phyloP scores from a whole-genome alignment of 2,329 filamentous ascomycete genomes.

The Colletotrichum tropicale region DNA sequence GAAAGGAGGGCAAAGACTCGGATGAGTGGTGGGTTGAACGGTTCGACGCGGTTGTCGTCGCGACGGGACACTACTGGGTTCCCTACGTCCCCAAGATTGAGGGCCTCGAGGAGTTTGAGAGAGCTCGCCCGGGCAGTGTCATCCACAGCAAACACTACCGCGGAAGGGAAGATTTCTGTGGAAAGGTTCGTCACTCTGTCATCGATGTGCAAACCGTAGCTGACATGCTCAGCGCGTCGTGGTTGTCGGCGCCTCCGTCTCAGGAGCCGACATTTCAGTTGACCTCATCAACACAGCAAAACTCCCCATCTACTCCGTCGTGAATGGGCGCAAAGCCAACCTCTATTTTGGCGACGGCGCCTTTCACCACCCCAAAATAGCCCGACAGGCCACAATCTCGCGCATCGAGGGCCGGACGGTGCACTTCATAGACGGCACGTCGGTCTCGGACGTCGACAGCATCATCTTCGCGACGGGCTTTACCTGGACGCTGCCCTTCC shows the following conservation, averaged over 20 bases:
- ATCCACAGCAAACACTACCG: conserved; percentile 61
- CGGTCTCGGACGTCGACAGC: conserved; percentile 58
- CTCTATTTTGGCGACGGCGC: conserved; percentile 63
- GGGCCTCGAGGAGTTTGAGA: conserved; percentile 53
- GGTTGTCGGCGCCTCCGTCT: conserved; percentile 68
- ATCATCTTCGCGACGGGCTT: conserved; percentile 73
- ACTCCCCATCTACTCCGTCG: conserved; percentile 56
- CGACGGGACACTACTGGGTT: conserved; percentile 64
- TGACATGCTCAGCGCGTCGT: conserved; percentile 53
- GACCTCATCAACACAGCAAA: conserved; percentile 51
- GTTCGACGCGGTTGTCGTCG: conserved; percentile 67
- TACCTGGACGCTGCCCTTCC: conserved; percentile 66
- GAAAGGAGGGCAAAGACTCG: conserved; percentile 36
- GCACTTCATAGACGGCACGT: conserved; percentile 60
- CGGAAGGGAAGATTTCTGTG: conserved; percentile 45
- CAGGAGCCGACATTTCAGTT: conserved; percentile 65
- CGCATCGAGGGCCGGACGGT: conserved; percentile 52
- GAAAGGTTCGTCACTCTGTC: conserved; percentile 40
- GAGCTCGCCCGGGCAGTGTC: conserved; percentile 50
- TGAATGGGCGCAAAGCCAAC: conserved; percentile 50
- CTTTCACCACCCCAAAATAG: conserved; percentile 62
- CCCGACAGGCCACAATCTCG: conserved; percentile 50
- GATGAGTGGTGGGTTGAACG: conserved; percentile 68
- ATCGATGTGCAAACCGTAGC: neutral
- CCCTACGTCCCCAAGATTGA: conserved; percentile 58